Evolutionary conservation across 768 basidiomycete species (phyloP), one percentile per base, ranked within the genome.

Genomic region (Dioszegia crocea): DNA sequence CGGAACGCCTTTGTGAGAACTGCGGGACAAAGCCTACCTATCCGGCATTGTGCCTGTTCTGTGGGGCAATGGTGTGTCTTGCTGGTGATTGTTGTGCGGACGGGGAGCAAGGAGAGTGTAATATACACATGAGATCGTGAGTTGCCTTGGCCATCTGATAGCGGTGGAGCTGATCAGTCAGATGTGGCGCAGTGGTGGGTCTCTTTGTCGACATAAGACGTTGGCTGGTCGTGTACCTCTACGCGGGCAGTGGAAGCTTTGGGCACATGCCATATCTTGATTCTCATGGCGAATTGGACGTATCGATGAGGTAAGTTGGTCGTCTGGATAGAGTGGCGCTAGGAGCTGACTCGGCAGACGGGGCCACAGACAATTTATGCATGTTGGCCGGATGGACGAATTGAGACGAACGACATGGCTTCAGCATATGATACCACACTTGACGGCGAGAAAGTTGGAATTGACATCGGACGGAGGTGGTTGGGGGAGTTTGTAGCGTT

Each of bases 121-220:
- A 97, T 74, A 84, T 88, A 81, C 96, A 98, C 73, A 89, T 87
- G 50, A 82, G 91, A 82, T 88, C 89, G 94, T 96, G 71, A 72
- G 91, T 85, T n/a, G n/a, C n/a, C n/a, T n/a, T n/a, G n/a, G n/a
- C 6, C 55, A 23, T 21, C 21, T 51, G 40, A 45, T n/a, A 26
- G 41, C 19, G 16, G 21, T 16, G 54, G 23, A 19, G 9, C 40
- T 36, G 5, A 24, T 16, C 31, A 26, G n/a, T 19, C 50, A 97
- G 94, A 56, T 98, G 94, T 68, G 90, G 89, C 5, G 93, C 91
- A 4, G 85, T 85, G 1, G 82, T 91, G 45, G 96, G 92, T 2
- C 77, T 96, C 47, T 99, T 86, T 76, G 93, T 93, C 77, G 83
- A 91, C 41, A 86, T 97, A 64, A 93, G 93, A 74, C 85, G 91